Percentiles rank a stretch among this genome's conserved stretches.
Conservation (phyloP, 73 alveolate species). For the Loxodes magnus region DNA sequence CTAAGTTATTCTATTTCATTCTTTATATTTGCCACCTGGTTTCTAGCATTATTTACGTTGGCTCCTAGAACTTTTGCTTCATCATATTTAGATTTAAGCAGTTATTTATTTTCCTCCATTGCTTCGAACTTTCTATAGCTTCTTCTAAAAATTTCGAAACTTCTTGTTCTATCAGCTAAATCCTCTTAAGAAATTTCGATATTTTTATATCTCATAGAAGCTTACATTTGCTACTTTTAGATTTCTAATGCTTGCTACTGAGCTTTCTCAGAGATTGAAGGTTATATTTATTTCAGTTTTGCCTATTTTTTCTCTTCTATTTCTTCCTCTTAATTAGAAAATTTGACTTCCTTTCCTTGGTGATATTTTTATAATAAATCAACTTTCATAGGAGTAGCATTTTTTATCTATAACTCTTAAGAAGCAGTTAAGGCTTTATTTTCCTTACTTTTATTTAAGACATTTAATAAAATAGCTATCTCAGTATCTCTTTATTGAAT, state of each 20-base stretch:
- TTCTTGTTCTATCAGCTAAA: constrained; percentile 54
- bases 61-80: constrained; percentile 53
- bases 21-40: constrained; percentile 31
- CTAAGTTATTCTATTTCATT: constrained; percentile 57
- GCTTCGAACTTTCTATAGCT: constrained; percentile 73
- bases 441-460: not conserved
- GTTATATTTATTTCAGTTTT: too few relatives aligned
- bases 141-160: constrained; percentile 73
- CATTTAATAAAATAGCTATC: constrained; percentile 59
- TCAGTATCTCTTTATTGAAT: constrained; percentile 73
- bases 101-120: constrained; percentile 56
- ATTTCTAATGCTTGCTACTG: too few relatives aligned
- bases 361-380: not conserved
- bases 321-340: too few relatives aligned
- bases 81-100: constrained; percentile 42
- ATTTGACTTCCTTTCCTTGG: too few relatives aligned
- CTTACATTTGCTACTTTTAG: too few relatives aligned
- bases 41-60: constrained; percentile 50
- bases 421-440: not conserved
- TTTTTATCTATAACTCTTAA: not conserved
- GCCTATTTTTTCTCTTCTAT: too few relatives aligned
- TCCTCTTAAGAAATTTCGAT: constrained; percentile 44
- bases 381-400: not conserved
- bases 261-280: too few relatives aligned
- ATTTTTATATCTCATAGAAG: not conserved